Percentiles rank a stretch among this genome's conserved stretches.
phyloP scores from a whole-genome alignment of 2,329 filamentous ascomycete species.

The Botrytis medusae region DNA sequence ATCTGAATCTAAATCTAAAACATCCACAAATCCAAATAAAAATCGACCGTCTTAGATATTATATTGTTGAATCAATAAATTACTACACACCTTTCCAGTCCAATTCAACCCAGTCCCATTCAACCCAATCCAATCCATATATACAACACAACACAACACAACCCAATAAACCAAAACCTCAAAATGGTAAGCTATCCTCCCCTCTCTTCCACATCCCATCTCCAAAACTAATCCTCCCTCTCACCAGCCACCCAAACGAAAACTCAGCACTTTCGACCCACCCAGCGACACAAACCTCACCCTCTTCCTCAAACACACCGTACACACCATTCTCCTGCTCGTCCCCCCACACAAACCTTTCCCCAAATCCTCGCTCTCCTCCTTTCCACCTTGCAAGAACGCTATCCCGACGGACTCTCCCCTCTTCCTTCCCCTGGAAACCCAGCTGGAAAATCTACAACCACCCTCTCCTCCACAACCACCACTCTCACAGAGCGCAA shows the following conservation, averaged over 20 bases:
- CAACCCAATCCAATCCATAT: background rate
- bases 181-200: slow-evolving; percentile 9
- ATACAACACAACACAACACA: background rate
- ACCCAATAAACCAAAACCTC: background rate
- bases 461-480: slow-evolving; percentile 31
- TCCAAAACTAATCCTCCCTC: background rate
- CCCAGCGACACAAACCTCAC: slow-evolving; percentile 51
- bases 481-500: slow-evolving; percentile 28
- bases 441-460: slow-evolving; percentile 31
- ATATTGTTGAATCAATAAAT: background rate
- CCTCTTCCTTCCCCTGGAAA: slow-evolving; percentile 19
- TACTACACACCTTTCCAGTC: too few relatives aligned
- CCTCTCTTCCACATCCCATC: background rate
- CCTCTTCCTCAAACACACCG: slow-evolving; percentile 70
- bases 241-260: slow-evolving; percentile 6
- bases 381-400: slow-evolving; percentile 55
- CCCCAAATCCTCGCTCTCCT: slow-evolving; percentile 58
- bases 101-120: background rate
- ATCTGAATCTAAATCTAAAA: background rate
- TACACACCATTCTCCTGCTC: slow-evolving; percentile 69
- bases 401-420: slow-evolving; percentile 54
- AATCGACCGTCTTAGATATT: background rate
- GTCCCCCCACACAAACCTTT: slow-evolving; percentile 59
- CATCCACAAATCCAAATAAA: background rate
- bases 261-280: background rate